Evolutionary conservation across 1,284 basidiomycete species (phyloP), one percentile per base, ranked within the genome.

Genomic region (Wallemia ichthyophaga): DNA sequence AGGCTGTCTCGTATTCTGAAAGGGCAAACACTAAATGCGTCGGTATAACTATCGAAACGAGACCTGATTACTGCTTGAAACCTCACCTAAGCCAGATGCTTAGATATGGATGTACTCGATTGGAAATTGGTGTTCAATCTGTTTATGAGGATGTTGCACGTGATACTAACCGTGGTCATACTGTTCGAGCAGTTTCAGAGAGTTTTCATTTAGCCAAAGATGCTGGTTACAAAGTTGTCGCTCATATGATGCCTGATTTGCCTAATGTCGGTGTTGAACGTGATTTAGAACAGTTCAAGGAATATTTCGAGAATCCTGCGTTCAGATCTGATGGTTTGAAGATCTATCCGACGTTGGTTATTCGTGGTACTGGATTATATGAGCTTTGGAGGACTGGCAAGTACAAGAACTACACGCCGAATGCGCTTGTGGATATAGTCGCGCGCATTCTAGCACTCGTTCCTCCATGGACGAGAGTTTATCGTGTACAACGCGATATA

Each of bases 31-130:
- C 89, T 55, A 99, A 98, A 70, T 94, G 89, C 25, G 95, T 96
- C 60, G 94, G 94, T 2, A 98, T 99, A 66, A 99, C 94, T 1
- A 98, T 99, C 64, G 94, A 99, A 71, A 99, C 94, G 2, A 76
- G 94, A 37, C 94, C 94, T 27, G 94, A 99, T 69, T 99, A 99
- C 70, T 99, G 94, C 66, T 75, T 99, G 59, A 83, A 87, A 61
- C 94, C 94, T 2, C 94, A 99, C 73, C 75, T 99, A 64, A 88
- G 86, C 66, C 91, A 96, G 70, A 96, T 99, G 94, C 80, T 99
- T 59, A 81, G 94, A 15, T 99, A 99, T 67, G 92, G 92, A 26
- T 99, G 92, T 71, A 99, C 92, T 0, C 82, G 92, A 9, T 79
- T 99, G 28, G 92, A 99, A 71, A 95, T 99, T 59, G 92, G 92